Base-by-base conservation (phyloP, 495 filamentous ascomycete genomes). In the Geopyxis carbonaria region DNA sequence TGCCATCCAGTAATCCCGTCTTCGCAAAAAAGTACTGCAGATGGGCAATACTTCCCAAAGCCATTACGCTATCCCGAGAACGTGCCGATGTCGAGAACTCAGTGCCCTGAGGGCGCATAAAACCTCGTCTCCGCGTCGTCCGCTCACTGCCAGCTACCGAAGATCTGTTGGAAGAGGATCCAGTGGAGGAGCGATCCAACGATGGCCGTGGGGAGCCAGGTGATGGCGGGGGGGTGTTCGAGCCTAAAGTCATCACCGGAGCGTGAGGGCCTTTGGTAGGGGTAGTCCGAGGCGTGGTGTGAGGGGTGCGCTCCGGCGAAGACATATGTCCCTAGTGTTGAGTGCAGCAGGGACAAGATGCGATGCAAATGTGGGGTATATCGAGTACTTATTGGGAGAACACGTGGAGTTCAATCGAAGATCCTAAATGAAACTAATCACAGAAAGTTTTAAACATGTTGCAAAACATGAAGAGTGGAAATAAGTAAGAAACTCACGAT, bases 11-110 rank as follows among this genome's bases (percentile, higher is more conserved):
- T 36, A 97, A 58, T 2, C 89, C 89, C 2, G 89, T 97, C 35
- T 91, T 69, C 25, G 89, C 87, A 57, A 97, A 97, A 57, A 95
- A 97, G 58, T 97, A 93, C 53, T 97, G 89, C 48, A 97, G 62
- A 61, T 97, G 89, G 32, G 86, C 83, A 50, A 97, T 97, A 55
- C 85, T 93, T 18, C 89, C 89, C 45, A 97, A 61, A 54, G 80
- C 93, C 69, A 94, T 75, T 40, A 97, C 89, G 50, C 84, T 93
- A 45, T 95, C 85, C 43, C 89, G 66, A 31, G 81, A 78, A 46
- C 72, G 73, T 36, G 89, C 89, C 23, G 89, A 95, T 21, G 77
- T 76, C 8, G 89, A 79, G 57, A 97, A 97, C 49, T 82, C 72
- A 23, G 80, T 93, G 20, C 77, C 82, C 57, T 86, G 80, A 0